Conservation (phyloP, 2,329 filamentous ascomycete genomes). For the Metarhizium guizhouense region DNA sequence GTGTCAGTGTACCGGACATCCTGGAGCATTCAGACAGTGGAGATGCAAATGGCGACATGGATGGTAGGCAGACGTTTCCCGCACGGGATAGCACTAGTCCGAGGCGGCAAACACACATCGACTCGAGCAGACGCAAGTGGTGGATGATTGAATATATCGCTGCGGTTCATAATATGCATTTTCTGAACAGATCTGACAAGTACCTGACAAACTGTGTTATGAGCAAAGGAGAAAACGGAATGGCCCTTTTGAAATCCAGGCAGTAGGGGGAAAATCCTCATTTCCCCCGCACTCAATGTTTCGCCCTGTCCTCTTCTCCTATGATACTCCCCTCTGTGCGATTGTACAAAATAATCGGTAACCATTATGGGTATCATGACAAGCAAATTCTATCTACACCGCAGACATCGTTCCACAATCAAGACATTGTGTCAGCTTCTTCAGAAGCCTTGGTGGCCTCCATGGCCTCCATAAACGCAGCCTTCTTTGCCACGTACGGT, state of each 20-base stretch:
- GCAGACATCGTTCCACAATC: slow-evolving; percentile 2
- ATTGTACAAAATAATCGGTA: not conserved
- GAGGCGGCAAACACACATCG: too few relatives aligned
- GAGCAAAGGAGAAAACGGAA: not conserved
- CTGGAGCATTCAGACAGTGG: too few relatives aligned
- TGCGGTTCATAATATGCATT: too few relatives aligned
- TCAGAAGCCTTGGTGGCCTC: slow-evolving; percentile 18
- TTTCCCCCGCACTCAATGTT: not conserved
- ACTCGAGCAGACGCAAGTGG: too few relatives aligned
- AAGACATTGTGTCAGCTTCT: not conserved
- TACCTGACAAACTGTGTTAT: not conserved
- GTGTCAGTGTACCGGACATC: too few relatives aligned
- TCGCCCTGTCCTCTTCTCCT: not conserved
- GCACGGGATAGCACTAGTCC: too few relatives aligned
- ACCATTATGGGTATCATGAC: not conserved
- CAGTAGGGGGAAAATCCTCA: not conserved
- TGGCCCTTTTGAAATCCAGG: not conserved
- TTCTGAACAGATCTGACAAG: too few relatives aligned
- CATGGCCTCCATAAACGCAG: slow-evolving; percentile 28
- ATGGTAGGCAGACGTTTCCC: too few relatives aligned
- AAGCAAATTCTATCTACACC: not conserved
- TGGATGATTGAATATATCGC: too few relatives aligned
- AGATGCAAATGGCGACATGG: too few relatives aligned
- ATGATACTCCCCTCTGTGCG: not conserved
- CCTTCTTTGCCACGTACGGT: slow-evolving; percentile 38